A percentile compares a stretch with the other conserved stretches of the same genome.
Conservation (phyloP, 257 asterid genomes). For the Capsicum baccatum region DNA sequence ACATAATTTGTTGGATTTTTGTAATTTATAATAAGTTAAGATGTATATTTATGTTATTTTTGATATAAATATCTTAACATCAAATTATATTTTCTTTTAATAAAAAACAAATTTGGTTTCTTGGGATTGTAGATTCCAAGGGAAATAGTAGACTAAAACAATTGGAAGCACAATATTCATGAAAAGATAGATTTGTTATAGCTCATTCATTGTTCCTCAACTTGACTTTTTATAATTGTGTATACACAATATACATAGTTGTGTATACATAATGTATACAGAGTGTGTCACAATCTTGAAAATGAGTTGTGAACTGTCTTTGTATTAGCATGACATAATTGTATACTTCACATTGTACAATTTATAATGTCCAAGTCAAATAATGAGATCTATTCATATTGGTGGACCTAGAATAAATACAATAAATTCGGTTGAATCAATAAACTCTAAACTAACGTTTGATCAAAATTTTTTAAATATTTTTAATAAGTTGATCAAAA, state of each 20-base stretch:
- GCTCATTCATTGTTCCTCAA: background rate
- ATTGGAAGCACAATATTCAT: background rate
- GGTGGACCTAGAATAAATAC: too few species aligned
- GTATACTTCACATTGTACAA: background rate
- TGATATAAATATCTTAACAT: too few species aligned
- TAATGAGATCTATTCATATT: background rate
- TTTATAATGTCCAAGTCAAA: background rate
- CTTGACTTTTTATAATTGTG: background rate
- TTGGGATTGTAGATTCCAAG: background rate
- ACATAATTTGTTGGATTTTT: too few species aligned
- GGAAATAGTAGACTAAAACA: background rate
- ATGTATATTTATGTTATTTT: too few species aligned
- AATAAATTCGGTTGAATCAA: too few species aligned
- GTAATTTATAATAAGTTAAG: too few species aligned
- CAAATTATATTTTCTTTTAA: too few species aligned
- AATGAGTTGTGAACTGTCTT: background rate
- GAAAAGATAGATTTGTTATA: background rate
- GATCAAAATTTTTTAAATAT: too few species aligned
- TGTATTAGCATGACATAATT: background rate
- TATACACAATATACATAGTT: background rate
- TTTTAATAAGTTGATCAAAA: too few species aligned
- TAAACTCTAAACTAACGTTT: too few species aligned
- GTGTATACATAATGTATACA: background rate
- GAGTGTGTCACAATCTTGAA: background rate
- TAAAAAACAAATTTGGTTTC: too few species aligned